phyloP scores from a whole-genome alignment of 139 green algal genomes.

The Diplosphaera chodatii region DNA sequence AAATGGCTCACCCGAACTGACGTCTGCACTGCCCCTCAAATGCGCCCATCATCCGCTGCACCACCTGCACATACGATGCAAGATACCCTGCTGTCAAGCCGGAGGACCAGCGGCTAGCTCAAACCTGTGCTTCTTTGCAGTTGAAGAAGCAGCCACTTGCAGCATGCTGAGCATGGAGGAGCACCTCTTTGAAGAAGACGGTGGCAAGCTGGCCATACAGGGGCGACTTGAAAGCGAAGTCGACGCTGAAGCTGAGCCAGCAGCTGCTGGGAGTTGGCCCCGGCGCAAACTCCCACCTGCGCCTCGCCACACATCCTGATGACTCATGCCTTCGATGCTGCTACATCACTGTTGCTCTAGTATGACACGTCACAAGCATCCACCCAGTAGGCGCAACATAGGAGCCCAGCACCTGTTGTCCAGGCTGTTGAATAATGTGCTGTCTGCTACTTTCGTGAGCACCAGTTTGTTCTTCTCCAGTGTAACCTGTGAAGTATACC shows the following conservation, averaged over 20 bases:
- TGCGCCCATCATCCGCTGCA: slow-evolving; percentile 73
- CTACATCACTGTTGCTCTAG: too few species aligned
- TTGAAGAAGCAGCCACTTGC: too few species aligned
- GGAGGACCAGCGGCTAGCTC: too few species aligned
- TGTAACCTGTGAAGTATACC: slow-evolving; percentile 71
- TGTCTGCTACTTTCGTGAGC: slow-evolving; percentile 49
- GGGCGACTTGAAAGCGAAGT: slow-evolving; percentile 84
- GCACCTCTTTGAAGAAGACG: slow-evolving; percentile 61
- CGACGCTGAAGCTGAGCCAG: slow-evolving; percentile 75
- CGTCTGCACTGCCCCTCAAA: slow-evolving; percentile 76
- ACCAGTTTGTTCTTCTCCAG: slow-evolving; percentile 44
- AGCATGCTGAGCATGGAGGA: not conserved
- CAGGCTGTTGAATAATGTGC: slow-evolving; percentile 78
- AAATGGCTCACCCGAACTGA: slow-evolving; percentile 53
- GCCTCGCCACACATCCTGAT: too few species aligned
- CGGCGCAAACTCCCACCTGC: slow-evolving; percentile 61
- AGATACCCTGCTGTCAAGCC: slow-evolving; percentile 13
- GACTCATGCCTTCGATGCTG: too few species aligned
- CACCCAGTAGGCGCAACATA: too few species aligned
- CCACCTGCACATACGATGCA: slow-evolving; percentile 67
- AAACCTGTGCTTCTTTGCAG: not conserved
- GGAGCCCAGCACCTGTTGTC: slow-evolving; percentile 31
- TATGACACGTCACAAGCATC: too few species aligned
- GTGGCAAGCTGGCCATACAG: slow-evolving; percentile 67
- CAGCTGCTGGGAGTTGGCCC: slow-evolving; percentile 55